Base-by-base conservation (phyloP, 371 early-diverging fungal species). In the Lichtheimia hyalospora region DNA sequence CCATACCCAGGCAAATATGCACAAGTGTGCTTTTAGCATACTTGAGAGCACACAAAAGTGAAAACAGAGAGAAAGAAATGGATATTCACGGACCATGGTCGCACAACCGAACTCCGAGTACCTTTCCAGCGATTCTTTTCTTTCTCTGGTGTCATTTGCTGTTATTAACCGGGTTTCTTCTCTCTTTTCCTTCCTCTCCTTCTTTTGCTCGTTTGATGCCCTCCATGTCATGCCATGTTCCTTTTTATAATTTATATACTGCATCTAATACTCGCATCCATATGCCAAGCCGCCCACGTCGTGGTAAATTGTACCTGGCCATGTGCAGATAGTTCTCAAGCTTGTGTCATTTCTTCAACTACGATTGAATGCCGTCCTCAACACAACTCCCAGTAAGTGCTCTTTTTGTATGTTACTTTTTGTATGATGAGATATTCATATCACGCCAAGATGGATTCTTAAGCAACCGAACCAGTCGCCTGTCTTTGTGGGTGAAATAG, bases 241-340 rank as follows among this genome's bases (percentile, higher is more conserved):
- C 27, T 55, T 18, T 16, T 25, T 41, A n/a, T 24, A 27, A 41
- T 39, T 25, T 40, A 42, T 43, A 24, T 55, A 24, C 44, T 55
- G 42, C 23, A 42, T 41, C 42, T 55, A 23, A n/a, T 43, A 16
- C 24, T 55, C 25, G 14, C 4, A 25, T 12, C 5, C 18, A 42
- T 15, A 42, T 55, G 44, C 44, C 20, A 49, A 48, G 52, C 63
- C 13, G 13, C 27, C 23, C 41, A 63, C 15, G 63, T 57, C 5
- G 44, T 57, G 16, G 64, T 68, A 18, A 58, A 68, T 46, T 68
- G 68, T 52, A 64, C 68, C 2, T 68, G 68, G 68, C 68, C 68
- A n/a, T 68, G 68, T 44, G 39, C 64, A 13, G 56, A 52, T 39
- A 24, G 24, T n/a, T 42, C 50, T 16, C 40, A 64, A 20, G 66